Conservation (phyloP, 1,284 basidiomycete genomes). For the Puccinia hordei region DNA sequence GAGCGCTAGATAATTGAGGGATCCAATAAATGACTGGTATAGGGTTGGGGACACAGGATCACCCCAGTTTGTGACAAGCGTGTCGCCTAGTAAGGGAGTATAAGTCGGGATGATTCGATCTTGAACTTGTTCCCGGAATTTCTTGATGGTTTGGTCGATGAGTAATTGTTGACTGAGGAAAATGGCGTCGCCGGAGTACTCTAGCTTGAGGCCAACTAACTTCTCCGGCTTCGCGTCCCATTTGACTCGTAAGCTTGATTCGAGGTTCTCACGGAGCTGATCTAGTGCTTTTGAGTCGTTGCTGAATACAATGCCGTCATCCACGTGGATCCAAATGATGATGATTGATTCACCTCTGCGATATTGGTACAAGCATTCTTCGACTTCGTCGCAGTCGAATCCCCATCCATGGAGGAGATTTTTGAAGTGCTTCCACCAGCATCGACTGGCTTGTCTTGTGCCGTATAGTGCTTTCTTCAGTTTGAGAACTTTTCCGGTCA, state of each 20-base stretch:
- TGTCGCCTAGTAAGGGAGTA: too few species aligned
- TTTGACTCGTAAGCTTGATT: not conserved
- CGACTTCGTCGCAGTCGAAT: not conserved
- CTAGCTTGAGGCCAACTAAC: not conserved
- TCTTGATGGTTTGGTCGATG: not conserved
- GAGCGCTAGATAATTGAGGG: too few species aligned
- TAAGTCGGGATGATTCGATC: too few species aligned
- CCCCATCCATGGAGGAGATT: not conserved
- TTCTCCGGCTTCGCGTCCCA: not conserved
- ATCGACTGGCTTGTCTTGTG: not conserved
- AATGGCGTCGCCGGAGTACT: not conserved
- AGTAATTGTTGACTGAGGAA: not conserved
- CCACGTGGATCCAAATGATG: slow-evolving; percentile 16
- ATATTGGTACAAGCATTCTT: not conserved
- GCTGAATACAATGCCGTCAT: slow-evolving; percentile 15
- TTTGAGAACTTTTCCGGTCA: not conserved
- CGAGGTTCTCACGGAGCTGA: not conserved
- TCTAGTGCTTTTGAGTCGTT: not conserved
- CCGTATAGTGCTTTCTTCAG: too few species aligned
- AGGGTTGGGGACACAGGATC: not conserved
- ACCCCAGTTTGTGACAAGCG: not conserved
- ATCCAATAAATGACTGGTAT: too few species aligned
- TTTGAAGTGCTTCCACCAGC: slow-evolving; percentile 7
- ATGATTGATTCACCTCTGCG: not conserved
- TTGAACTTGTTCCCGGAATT: not conserved